Evolutionary conservation across 768 basidiomycete species (phyloP), one percentile per base, ranked within the genome.

Genomic region (Gyrodon lividus): DNA sequence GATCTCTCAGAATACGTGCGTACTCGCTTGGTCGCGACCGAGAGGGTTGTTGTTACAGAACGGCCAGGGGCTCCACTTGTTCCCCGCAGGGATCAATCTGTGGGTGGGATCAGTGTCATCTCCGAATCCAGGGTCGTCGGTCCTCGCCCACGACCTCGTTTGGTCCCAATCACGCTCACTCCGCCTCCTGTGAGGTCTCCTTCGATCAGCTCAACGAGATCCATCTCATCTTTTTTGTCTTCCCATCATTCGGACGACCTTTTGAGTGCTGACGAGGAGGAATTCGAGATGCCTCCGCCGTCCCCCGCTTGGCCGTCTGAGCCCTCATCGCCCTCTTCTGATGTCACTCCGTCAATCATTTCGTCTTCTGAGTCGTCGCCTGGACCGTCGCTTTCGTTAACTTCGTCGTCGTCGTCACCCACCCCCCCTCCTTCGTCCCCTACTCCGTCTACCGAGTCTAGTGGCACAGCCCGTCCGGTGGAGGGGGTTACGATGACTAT

Each of bases 201-300:
- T 4, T 77, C 81, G 3, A 70, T 74, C 4, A 70, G 67, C 31
- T 74, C 74, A 5, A 43, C 65, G 37, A 62, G 52, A 14, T 73
- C 72, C 10, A 59, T 56, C 6, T 56, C 62, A 50, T 81, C 79
- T 0, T 82, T 75, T 61, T 57, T 82, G 43, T 79, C 78, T 4
- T 81, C 79, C 16, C 86, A 87, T 54, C 85, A 91, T 55, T 92
- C 90, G 0, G 89, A 92, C 49, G 89, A 89, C 56, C 53, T 74
- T 65, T 62, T 77, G 72, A 74, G 63, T 52, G 60, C 60, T n/a
- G 73, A 72, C 51, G 55, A 67, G 53, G 57, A 53, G 19, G 49
- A 55, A 16, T 41, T 55, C 10, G 53, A 53, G 30, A 38, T 64
- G 26, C 54, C 37, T 26, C 63, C 68, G n/a, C 59, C 62, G 20